Evolutionary conservation across 2,329 filamentous ascomycete species (phyloP), one percentile per base, ranked within the genome.

Genomic region (Cercospora sp.): DNA sequence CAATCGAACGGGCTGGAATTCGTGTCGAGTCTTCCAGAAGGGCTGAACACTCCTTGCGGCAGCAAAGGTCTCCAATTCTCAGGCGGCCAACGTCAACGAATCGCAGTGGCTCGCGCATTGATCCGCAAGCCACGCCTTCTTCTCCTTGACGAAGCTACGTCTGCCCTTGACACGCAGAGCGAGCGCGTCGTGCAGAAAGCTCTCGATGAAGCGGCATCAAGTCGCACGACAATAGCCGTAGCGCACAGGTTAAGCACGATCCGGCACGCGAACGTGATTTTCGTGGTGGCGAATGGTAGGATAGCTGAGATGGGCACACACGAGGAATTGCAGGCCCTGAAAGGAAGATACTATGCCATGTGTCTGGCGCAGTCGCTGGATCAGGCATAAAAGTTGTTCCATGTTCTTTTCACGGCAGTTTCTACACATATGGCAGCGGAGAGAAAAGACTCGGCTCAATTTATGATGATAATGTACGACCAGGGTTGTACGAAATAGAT

Each of bases 101-200:
- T 88, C 3, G 83, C 84, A 0, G 85, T 88, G 45, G 86, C 86
- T 1, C 79, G 85, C 8, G 86, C 86, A 0, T 76, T 88, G 7
- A 80, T 88, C 5, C 80, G 85, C 0, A 81, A 83, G 24, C 86
- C 86, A 0, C 75, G 78, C 5, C 74, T 89, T 3, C 76, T 89
- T 2, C 77, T 89, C 0, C 79, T 89, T 0, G 87, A 89, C 63
- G 87, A 89, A 75, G 86, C 87, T 3, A 89, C 87, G 0, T 84
- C 81, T 1, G 84, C 82, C 62, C 81, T 92, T 0, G 90, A 92
- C 71, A 88, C 88, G 0, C 85, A 89, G 73, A 88, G 85, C 0
- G 90, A 92, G 76, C 86, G 86, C 70, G 80, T 89, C 0, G 88
- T 92, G 9, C 89, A 94, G 78, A 82, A 82, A 0, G 90, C 90